A percentile compares a stretch with the other conserved stretches of the same genome.
These are phyloP conservation scores for Eurotiales sp. DNA, from an alignment of 2,329 filamentous ascomycete species.

Conservation along the genomic window DNA sequence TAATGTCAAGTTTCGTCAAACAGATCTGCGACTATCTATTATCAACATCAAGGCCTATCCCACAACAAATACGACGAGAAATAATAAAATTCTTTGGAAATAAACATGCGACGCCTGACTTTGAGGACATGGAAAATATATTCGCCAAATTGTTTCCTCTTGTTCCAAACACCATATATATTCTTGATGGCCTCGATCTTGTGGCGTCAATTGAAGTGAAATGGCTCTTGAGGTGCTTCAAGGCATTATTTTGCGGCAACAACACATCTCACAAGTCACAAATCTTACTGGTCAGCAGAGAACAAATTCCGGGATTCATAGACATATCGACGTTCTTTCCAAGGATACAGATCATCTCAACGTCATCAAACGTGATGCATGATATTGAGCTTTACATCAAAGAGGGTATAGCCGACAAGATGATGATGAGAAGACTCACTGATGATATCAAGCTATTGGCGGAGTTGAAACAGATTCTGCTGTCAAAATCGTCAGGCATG, in stretches of 20 bases:
- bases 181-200: slow-evolving; percentile 2
- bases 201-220: neutral
- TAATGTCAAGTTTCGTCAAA: slow-evolving; percentile 6
- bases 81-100: slow-evolving; percentile 1
- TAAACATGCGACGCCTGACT: neutral
- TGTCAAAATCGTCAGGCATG: slow-evolving; percentile 10
- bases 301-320: slow-evolving; percentile 20
- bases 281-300: slow-evolving; percentile 19
- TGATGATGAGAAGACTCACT: slow-evolving; percentile 17
- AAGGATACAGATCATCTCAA: slow-evolving; percentile 17
- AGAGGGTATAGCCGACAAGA: slow-evolving; percentile 18
- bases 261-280: neutral
- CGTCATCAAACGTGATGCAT: slow-evolving; percentile 16
- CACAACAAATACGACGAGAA: neutral
- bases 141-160: neutral
- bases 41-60: neutral
- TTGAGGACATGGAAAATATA: neutral
- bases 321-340: slow-evolving; percentile 17
- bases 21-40: neutral
- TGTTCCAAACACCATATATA: slow-evolving; percentile 1
- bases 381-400: slow-evolving; percentile 20
- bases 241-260: neutral
- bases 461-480: slow-evolving; percentile 6
- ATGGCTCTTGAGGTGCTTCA: neutral
- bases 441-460: slow-evolving; percentile 12